These are phyloP conservation scores for Rutstroemia sp. DNA, from an alignment of 2,329 filamentous ascomycete species.

Conservation along the genomic window DNA sequence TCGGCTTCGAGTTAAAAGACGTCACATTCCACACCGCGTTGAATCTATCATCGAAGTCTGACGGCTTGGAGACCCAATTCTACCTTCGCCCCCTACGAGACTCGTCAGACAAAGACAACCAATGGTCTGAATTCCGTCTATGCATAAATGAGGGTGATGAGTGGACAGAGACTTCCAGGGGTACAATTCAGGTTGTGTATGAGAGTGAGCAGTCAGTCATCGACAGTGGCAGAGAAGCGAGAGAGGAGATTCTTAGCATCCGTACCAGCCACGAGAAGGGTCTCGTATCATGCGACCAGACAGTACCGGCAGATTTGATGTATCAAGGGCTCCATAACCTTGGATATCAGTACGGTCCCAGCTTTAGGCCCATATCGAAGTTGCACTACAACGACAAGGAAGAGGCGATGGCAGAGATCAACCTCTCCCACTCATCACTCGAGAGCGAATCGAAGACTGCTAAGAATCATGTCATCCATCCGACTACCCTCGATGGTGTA, in stretches of 20 bases:
- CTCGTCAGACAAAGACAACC: background rate
- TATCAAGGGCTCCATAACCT: background rate
- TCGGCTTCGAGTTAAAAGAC: slow-evolving; percentile 28
- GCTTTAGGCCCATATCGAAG: background rate
- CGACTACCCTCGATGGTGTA: slow-evolving; percentile 47
- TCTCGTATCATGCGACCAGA: background rate
- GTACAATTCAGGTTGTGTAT: slow-evolving; percentile 1
- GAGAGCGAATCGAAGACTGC: background rate
- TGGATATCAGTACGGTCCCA: slow-evolving; percentile 7
- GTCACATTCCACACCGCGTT: slow-evolving; percentile 39
- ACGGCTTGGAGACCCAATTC: slow-evolving; percentile 20
- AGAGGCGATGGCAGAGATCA: slow-evolving; percentile 20
- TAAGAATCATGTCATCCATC: slow-evolving; percentile 43
- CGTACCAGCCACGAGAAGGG: background rate
- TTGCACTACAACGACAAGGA: slow-evolving; percentile 12
- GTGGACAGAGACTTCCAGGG: slow-evolving; percentile 2
- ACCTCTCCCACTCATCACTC: background rate
- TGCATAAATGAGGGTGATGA: background rate
- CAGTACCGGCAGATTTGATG: background rate
- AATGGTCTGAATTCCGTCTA: slow-evolving; percentile 2
- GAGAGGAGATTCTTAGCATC: background rate
- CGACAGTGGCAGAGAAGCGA: background rate
- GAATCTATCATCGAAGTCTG: slow-evolving; percentile 30
- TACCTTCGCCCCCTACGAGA: background rate
- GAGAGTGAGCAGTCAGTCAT: background rate